A percentile compares a stretch with the other conserved stretches of the same genome.
Evolutionary conservation across 768 basidiomycete species (phyloP).

Genomic region (Tulasnella sp.): DNA sequence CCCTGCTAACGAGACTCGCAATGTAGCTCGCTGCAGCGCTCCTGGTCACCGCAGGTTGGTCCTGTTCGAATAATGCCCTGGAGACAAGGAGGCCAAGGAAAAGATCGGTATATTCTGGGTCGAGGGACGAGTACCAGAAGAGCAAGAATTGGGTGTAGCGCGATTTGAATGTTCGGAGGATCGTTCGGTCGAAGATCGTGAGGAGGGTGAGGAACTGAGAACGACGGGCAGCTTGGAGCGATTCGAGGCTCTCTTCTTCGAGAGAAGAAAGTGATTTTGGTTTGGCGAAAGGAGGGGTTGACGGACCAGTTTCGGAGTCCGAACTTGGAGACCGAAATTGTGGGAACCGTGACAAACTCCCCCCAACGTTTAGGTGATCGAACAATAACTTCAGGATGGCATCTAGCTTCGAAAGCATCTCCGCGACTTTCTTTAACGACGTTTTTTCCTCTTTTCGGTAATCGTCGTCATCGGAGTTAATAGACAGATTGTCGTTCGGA

Average conservation of each 20-base stretch:
- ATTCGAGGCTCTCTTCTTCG: slow-evolving; percentile 26
- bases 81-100: slow-evolving; percentile 94
- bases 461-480: slow-evolving; percentile 30
- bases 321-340: not conserved
- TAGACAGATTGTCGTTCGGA: slow-evolving; percentile 61
- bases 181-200: slow-evolving; percentile 86
- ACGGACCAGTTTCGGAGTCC: slow-evolving; percentile 20
- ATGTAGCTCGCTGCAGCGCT: slow-evolving; percentile 92
- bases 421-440: slow-evolving; percentile 52
- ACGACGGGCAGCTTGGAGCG: slow-evolving; percentile 38
- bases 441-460: slow-evolving; percentile 25
- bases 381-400: slow-evolving; percentile 77
- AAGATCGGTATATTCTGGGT: slow-evolving; percentile 79
- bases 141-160: slow-evolving; percentile 95
- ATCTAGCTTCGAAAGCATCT: slow-evolving; percentile 90
- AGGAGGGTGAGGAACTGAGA: slow-evolving; percentile 80
- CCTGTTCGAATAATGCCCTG: slow-evolving; percentile 61
- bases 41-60: slow-evolving; percentile 65
- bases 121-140: slow-evolving; percentile 91
- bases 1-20: slow-evolving; percentile 84
- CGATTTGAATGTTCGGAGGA: slow-evolving; percentile 92
- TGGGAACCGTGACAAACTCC: slow-evolving; percentile 1
- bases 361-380: slow-evolving; percentile 59
- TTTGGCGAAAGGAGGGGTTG: slow-evolving; percentile 28
- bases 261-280: slow-evolving; percentile 23